A percentile compares a stretch with the other conserved stretches of the same genome.
phyloP scores from a whole-genome alignment of 805 yeast genomes.

The Jamesozyma piceae region DNA sequence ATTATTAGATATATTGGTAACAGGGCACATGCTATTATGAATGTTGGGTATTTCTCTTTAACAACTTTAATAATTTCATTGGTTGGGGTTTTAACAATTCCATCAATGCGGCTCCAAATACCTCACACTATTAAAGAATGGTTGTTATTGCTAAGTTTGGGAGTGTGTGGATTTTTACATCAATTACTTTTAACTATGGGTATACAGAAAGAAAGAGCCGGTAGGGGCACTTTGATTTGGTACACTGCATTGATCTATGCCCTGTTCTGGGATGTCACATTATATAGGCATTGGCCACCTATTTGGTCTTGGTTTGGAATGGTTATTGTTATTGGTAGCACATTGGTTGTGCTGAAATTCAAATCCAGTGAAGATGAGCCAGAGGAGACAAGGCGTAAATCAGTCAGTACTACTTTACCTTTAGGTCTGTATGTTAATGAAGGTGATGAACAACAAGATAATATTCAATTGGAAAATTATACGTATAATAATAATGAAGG shows the following conservation, averaged over 20 bases:
- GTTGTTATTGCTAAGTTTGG: slow-evolving; percentile 51
- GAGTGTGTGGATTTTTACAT: slow-evolving; percentile 72
- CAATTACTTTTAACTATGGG: slow-evolving; percentile 77
- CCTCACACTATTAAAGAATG: slow-evolving; percentile 62
- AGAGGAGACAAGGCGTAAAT: neutral
- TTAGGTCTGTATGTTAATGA: neutral
- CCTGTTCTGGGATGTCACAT: slow-evolving; percentile 56
- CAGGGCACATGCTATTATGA: slow-evolving; percentile 68
- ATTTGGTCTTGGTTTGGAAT: slow-evolving; percentile 63
- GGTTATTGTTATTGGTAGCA: slow-evolving; percentile 54
- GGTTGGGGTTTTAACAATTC: slow-evolving; percentile 43
- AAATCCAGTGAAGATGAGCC: slow-evolving; percentile 30
- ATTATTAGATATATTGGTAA: slow-evolving; percentile 67
- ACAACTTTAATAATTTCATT: slow-evolving; percentile 48
- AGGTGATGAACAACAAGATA: neutral
- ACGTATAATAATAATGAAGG: neutral
- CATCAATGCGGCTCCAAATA: slow-evolving; percentile 47
- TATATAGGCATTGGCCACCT: slow-evolving; percentile 70
- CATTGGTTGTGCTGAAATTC: slow-evolving; percentile 47
- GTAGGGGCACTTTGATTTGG: slow-evolving; percentile 62
- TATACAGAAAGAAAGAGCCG: slow-evolving; percentile 69
- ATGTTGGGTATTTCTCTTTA: slow-evolving; percentile 69
- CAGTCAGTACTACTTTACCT: neutral
- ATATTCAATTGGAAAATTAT: neutral
- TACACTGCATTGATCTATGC: slow-evolving; percentile 77